These are phyloP conservation scores for Anisogramma anomala DNA, from an alignment of 2,329 filamentous ascomycete species.

Conservation along the genomic window DNA sequence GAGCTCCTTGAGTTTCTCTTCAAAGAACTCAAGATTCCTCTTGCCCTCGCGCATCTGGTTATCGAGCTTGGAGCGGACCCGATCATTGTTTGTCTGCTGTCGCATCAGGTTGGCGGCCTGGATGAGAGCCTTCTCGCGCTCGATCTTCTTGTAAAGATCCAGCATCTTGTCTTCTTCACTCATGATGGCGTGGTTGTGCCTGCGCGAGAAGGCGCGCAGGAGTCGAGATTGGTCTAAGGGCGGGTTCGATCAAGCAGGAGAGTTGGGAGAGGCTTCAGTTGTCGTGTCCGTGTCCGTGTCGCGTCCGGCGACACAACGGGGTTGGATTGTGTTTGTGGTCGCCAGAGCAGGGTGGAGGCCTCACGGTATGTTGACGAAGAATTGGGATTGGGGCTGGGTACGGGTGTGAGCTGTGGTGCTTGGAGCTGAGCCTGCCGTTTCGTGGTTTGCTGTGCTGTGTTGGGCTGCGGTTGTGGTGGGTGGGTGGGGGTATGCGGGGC, in stretches of 20 bases:
- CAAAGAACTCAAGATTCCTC: slow-evolving; percentile 89
- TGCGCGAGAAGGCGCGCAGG: slow-evolving; percentile 16
- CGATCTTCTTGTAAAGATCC: slow-evolving; percentile 92
- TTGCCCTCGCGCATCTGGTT: slow-evolving; percentile 88
- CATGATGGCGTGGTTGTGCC: slow-evolving; percentile 36
- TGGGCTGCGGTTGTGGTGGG: no score
- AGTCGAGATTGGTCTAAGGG: not conserved
- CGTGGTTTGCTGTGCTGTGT: no score
- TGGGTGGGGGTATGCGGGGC: no score
- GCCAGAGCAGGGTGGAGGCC: slow-evolving; percentile 6
- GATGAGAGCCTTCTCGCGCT: slow-evolving; percentile 91
- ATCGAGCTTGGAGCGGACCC: slow-evolving; percentile 81
- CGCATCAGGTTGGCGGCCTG: slow-evolving; percentile 90
- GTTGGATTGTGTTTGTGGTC: slow-evolving; percentile 4
- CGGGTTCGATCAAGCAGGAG: not conserved
- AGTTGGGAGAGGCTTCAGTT: not conserved
- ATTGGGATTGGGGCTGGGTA: not conserved
- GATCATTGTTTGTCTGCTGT: slow-evolving; percentile 87
- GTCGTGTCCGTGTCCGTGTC: slow-evolving; percentile 6
- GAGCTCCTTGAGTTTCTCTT: slow-evolving; percentile 80
- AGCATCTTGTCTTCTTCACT: slow-evolving; percentile 55
- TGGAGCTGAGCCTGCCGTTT: no score
- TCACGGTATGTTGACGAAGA: not conserved
- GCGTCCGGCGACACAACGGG: slow-evolving; percentile 12
- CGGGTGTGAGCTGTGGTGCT: not conserved